Conservation (phyloP, 345 rosid species). For the Gossypium turneri region DNA sequence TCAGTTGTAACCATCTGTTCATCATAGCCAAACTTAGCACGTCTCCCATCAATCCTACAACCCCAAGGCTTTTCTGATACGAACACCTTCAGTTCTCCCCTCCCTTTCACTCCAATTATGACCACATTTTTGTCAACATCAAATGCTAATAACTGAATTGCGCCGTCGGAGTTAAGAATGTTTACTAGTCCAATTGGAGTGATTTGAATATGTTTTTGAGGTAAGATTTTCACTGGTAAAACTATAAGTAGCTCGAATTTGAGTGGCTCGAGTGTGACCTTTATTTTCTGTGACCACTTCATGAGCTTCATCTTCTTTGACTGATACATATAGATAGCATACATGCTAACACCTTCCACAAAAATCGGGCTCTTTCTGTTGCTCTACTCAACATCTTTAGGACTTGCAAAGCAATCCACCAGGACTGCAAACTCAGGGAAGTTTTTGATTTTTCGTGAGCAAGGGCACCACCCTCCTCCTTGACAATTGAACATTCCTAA, state of each 20-base stretch:
- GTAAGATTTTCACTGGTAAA: slow-evolving; percentile 45
- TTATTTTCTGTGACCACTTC: slow-evolving; percentile 39
- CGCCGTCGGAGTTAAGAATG: slow-evolving; percentile 88
- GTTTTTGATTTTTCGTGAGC: slow-evolving; percentile 58
- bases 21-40: slow-evolving; percentile 46
- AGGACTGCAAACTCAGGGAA: slow-evolving; percentile 45
- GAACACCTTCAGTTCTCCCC: slow-evolving; percentile 63
- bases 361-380: slow-evolving; percentile 58
- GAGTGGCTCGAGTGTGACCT: slow-evolving; percentile 64
- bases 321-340: slow-evolving; percentile 60
- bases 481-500: slow-evolving; percentile 89
- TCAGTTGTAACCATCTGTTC: slow-evolving; percentile 44
- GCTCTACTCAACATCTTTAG: slow-evolving; percentile 68
- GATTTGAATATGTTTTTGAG: slow-evolving; percentile 20
- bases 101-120: slow-evolving; percentile 51
- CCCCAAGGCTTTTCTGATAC: slow-evolving; percentile 53
- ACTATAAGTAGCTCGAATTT: slow-evolving; percentile 70
- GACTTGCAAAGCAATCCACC: slow-evolving; percentile 45
- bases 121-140: slow-evolving; percentile 23
- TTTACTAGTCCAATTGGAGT: slow-evolving; percentile 70
- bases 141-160: slow-evolving; percentile 43
- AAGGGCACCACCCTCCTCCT: slow-evolving; percentile 90
- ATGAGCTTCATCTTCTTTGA: slow-evolving; percentile 56
- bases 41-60: slow-evolving; percentile 55
- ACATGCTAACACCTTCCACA: slow-evolving; percentile 42